These are phyloP conservation scores for Prunus mongolica DNA, from an alignment of 306 rosid genomes.

Conservation along the genomic window DNA sequence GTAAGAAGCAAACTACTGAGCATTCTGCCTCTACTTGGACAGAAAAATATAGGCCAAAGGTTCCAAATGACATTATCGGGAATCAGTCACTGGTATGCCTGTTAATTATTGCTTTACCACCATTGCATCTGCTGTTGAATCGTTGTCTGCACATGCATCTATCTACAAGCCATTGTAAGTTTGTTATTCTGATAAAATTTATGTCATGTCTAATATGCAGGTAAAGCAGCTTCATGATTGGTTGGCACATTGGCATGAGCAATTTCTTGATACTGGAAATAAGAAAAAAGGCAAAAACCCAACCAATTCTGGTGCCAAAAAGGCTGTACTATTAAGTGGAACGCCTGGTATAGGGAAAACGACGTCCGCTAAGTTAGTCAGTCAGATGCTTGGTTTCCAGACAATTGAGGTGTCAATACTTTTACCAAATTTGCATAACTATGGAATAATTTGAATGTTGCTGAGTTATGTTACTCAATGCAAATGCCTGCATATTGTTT, in stretches of 20 bases:
- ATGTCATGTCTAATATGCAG: slow-evolving; percentile 31
- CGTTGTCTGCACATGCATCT: slow-evolving; percentile 9
- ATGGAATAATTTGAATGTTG: background rate
- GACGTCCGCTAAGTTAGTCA: slow-evolving; percentile 87
- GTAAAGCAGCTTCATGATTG: slow-evolving; percentile 85
- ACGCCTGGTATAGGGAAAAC: slow-evolving; percentile 99
- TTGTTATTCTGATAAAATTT: background rate
- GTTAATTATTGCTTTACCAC: slow-evolving; percentile 21
- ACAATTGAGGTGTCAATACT: slow-evolving; percentile 62
- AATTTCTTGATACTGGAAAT: slow-evolving; percentile 62
- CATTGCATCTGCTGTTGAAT: background rate
- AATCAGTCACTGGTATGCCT: slow-evolving; percentile 82
- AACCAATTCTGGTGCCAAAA: slow-evolving; percentile 60
- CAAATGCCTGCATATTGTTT: slow-evolving; percentile 15
- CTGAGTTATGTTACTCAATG: background rate
- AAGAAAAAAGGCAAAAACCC: slow-evolving; percentile 59
- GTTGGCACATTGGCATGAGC: slow-evolving; percentile 82
- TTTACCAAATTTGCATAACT: slow-evolving; percentile 9
- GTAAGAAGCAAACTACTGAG: slow-evolving; percentile 25
- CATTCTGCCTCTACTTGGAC: slow-evolving; percentile 66
- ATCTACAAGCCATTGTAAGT: slow-evolving; percentile 12
- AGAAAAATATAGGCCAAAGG: slow-evolving; percentile 77
- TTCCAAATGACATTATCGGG: slow-evolving; percentile 70
- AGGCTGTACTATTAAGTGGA: slow-evolving; percentile 86
- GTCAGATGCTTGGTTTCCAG: slow-evolving; percentile 85